phyloP scores from a whole-genome alignment of 2,329 filamentous ascomycete genomes.

The Raffaelea deltoideospora region DNA sequence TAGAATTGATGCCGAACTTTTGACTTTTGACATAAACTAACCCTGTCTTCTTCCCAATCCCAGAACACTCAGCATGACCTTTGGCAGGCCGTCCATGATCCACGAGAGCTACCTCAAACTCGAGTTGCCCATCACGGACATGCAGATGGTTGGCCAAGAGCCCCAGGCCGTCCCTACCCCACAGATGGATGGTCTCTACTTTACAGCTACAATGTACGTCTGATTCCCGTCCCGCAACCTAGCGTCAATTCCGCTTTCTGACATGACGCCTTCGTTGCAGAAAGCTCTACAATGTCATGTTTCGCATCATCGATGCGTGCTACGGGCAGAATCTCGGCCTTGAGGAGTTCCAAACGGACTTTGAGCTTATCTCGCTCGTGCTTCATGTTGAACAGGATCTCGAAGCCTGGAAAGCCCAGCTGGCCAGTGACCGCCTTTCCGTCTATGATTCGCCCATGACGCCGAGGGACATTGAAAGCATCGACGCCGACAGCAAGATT shows the following conservation, averaged over 20 bases:
- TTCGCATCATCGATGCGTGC: conserved; percentile 22
- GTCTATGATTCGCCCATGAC: conserved; percentile 10
- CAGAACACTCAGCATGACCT: conserved; percentile 31
- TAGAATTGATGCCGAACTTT: no score
- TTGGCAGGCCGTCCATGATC: conserved; percentile 30
- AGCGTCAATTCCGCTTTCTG: not conserved
- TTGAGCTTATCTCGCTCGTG: conserved; percentile 18
- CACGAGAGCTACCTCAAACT: conserved; percentile 26
- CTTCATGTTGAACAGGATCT: conserved; percentile 23
- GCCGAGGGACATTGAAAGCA: conserved; percentile 2
- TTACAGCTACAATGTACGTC: conserved; percentile 21
- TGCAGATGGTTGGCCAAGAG: not conserved
- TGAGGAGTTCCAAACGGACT: conserved; percentile 11
- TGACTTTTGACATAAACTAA: no score
- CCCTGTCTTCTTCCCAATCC: not conserved
- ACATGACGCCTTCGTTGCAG: no score
- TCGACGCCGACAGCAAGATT: not conserved
- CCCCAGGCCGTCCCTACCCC: not conserved
- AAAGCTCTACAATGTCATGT: conserved; percentile 19
- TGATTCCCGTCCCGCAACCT: not conserved
- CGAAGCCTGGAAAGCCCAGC: conserved; percentile 18
- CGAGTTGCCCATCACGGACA: conserved; percentile 15
- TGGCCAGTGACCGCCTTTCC: conserved; percentile 12
- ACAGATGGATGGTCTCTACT: not conserved
- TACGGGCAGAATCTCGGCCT: conserved; percentile 29